Evolutionary conservation across 2,329 filamentous ascomycete species (phyloP), one percentile per base, ranked within the genome.

Genomic region (Neodidymelliopsis sp.): DNA sequence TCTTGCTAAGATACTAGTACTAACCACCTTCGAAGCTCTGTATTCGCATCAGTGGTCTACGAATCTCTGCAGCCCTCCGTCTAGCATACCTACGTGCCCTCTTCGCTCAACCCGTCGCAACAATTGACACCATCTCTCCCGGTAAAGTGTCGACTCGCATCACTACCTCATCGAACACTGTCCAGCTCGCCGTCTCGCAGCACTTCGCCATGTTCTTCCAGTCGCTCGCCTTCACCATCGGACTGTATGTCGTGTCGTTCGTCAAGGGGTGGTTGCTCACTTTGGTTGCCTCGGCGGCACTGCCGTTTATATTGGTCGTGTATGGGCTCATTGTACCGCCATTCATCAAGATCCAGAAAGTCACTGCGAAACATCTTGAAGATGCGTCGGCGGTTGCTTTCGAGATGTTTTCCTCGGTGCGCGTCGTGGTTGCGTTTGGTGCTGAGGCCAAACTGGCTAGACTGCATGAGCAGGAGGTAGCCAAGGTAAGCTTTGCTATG

Each of bases 161-260:
- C 56, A 83, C 80, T 0, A 75, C 76, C 0, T 77, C 78, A 0
- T 75, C 79, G 23, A 83, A 82, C 54, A 77, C 76, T 0, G 74
- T 83, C 9, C 81, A 83, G 47, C 70, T 79, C 19, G 80, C 79
- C 13, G 77, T 83, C n/a, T 82, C 80, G 0, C 80, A 83, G 54
- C 78, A 79, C 42, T 66, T 84, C 4, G 65, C 79, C 0, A 78
- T 79, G 44, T 72, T 81, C n/a, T 70, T 75, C 9, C 72, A 74
- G 38, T 56, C 65, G 0, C 40, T 73, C 12, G 57, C 72, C 1
- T 70, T 74, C 35, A 63, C 59, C 1, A 63, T 73, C 7, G 70
- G 65, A 10, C 55, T 70, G 6, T 74, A 73, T 20, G 63, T 74
- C 7, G 76, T 84, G 35, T 77, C 81, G 0, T 83, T 83, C 53